phyloP scores from a whole-genome alignment of 345 rosid species.

The Brassica rapa region DNA sequence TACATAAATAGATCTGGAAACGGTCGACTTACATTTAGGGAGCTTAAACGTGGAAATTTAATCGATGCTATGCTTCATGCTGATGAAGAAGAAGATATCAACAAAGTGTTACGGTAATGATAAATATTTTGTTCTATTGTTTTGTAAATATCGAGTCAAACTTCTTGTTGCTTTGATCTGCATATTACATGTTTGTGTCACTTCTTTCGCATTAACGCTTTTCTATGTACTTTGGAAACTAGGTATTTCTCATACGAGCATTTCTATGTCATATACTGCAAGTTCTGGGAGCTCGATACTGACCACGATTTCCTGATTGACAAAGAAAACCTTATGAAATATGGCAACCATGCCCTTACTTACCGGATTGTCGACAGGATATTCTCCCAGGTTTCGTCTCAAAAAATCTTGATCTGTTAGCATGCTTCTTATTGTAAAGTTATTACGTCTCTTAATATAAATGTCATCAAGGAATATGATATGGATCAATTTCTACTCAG shows the following conservation, averaged over 20 bases:
- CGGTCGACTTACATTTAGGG: conserved; percentile 86
- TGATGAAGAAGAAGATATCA: conserved; percentile 98
- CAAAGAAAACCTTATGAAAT: conserved; percentile 94
- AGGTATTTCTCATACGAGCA: conserved; percentile 97
- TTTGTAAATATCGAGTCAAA: background rate
- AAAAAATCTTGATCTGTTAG: background rate
- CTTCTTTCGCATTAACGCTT: conserved; percentile 2
- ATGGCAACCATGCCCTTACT: conserved; percentile 98
- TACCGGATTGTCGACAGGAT: conserved; percentile 93
- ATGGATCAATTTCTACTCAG: conserved; percentile 38
- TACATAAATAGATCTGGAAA: conserved; percentile 87
- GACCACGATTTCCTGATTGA: conserved; percentile 97
- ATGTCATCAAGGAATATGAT: conserved; percentile 8
- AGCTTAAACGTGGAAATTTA: conserved; percentile 86
- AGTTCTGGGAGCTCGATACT: conserved; percentile 96
- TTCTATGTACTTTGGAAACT: conserved; percentile 15
- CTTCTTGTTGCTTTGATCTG: background rate
- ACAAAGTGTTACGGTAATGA: conserved; percentile 88
- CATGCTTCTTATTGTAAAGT: background rate
- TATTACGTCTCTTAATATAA: background rate
- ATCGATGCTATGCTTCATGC: conserved; percentile 89
- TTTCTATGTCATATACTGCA: conserved; percentile 97
- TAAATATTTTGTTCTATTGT: background rate
- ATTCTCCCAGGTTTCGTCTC: conserved; percentile 81
- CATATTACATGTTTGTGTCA: background rate